Base-by-base conservation (phyloP, 2,329 filamentous ascomycete species). In the Teratosphaeria gauchensis region DNA sequence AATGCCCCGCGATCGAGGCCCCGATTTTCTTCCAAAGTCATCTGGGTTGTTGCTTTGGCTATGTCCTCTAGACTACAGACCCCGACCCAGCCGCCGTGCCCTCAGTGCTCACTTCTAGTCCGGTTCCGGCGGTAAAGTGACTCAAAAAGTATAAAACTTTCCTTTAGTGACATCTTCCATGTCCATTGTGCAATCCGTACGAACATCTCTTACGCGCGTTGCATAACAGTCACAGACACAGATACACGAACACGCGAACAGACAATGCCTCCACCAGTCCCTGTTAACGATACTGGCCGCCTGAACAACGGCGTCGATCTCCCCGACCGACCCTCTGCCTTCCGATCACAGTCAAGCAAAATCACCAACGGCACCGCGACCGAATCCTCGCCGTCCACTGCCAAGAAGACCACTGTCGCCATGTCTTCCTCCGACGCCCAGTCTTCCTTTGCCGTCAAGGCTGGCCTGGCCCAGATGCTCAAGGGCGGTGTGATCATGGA, bases 401-500 rank as follows among this genome's bases (percentile, higher is more conserved):
- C 51, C 16, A 58, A 56, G 19, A 62, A 62, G 33, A 52, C 55
- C 24, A 42, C 33, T 16, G 28, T 51, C 33, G 60, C 51, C 60
- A 60, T 59, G 57, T 35, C 57, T 19, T 32, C 57, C 56, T 28
- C 56, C 51, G 60, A 61, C 57, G 55, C 66, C 59, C 68, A 70
- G 59, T 73, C 76, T 66, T 81, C 84, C 75, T 95, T 96, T 76
- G 86, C 86, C 66, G 87, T 96, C 82, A 99, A 99, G 83, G 88
- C 90, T 57, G 94, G 92, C 60, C 81, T 99, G 64, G 94, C 94
- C 28, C 89, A 95, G 76, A 99, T 99, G 94, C 81, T 97, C 77
- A 96, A 97, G 82, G 94, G 94, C 73, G 94, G 94, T 70, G 94
- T 99, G 65, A 99, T 99, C 77, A 99, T 99, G 94, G 94, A 99